Conservation (phyloP, 2,329 filamentous ascomycete genomes). For the Alternaria hordeiaustralica region DNA sequence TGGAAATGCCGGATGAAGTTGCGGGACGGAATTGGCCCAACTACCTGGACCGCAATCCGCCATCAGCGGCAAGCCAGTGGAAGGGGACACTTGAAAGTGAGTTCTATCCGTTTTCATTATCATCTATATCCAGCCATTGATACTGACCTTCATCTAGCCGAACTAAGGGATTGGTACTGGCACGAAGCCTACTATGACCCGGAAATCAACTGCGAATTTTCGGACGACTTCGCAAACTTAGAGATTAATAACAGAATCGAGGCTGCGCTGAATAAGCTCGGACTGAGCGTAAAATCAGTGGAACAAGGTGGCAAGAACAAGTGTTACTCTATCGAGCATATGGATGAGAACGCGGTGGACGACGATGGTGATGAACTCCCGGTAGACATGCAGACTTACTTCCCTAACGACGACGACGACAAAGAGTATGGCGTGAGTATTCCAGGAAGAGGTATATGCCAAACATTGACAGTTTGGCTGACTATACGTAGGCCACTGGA, state of each 20-base stretch:
- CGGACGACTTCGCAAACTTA: neutral
- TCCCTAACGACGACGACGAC: neutral
- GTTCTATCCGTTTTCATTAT: neutral
- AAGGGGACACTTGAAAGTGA: neutral
- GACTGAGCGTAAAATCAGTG: neutral
- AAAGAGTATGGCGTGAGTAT: neutral
- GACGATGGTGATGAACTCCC: neutral
- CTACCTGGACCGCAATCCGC: neutral
- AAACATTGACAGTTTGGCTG: neutral
- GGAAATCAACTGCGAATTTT: constrained; percentile 1
- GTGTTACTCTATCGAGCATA: neutral
- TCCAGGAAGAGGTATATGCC: neutral
- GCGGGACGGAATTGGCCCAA: neutral
- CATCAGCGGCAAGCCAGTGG: neutral
- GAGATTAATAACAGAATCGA: neutral
- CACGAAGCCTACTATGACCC: neutral
- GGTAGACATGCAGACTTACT: neutral
- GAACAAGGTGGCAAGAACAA: neutral
- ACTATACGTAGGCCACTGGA: neutral
- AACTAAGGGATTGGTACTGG: constrained; percentile 19
- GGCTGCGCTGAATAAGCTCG: neutral
- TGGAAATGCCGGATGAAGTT: neutral
- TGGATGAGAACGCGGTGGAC: neutral
- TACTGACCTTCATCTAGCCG: neutral
- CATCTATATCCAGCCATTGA: neutral